A percentile compares a stretch with the other conserved stretches of the same genome.
Evolutionary conservation across 495 filamentous ascomycete genomes (phyloP).

Genomic region (Aspergillus bertholletiae): DNA sequence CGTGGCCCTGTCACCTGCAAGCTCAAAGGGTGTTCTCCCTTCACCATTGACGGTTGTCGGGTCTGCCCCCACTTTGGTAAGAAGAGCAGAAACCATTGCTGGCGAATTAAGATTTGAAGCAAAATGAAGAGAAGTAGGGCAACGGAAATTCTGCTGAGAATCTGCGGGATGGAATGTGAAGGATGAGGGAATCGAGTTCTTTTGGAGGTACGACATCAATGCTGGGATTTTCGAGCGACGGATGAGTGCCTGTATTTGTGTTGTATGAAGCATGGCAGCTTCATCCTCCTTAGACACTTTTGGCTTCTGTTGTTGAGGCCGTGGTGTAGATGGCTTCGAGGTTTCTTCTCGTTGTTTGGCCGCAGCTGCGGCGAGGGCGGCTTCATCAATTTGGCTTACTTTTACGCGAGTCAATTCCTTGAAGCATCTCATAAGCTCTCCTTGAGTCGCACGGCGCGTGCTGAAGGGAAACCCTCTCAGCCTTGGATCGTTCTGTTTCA

Average conservation of each 20-base stretch:
- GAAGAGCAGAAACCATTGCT: conserved; percentile 68
- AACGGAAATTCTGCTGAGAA: conserved; percentile 69
- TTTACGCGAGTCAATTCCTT: conserved; percentile 90
- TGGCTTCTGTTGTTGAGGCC: conserved; percentile 51
- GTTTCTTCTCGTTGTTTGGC: conserved; percentile 30
- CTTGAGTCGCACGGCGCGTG: conserved; percentile 90
- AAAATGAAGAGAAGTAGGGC: conserved; percentile 82
- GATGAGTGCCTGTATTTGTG: conserved; percentile 82
- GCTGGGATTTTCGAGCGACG: conserved; percentile 87
- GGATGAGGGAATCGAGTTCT: conserved; percentile 61
- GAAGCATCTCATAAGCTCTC: conserved; percentile 89
- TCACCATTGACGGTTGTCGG: conserved; percentile 63
- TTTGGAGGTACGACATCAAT: conserved; percentile 76
- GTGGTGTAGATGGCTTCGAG: conserved; percentile 34
- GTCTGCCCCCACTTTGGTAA: conserved; percentile 71
- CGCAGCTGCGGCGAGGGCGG: conserved; percentile 46
- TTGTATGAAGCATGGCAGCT: conserved; percentile 71
- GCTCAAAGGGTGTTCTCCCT: conserved; percentile 77
- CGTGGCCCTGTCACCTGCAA: conserved; percentile 80
- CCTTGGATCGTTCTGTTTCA: conserved; percentile 78
- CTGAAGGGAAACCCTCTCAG: conserved; percentile 89
- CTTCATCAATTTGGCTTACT: conserved; percentile 67
- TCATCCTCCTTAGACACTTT: conserved; percentile 77
- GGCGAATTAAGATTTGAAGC: conserved; percentile 74
- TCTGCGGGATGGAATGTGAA: conserved; percentile 73